Conservation (phyloP, 108 stramenopile species). For the Nitzschia inconspicua region DNA sequence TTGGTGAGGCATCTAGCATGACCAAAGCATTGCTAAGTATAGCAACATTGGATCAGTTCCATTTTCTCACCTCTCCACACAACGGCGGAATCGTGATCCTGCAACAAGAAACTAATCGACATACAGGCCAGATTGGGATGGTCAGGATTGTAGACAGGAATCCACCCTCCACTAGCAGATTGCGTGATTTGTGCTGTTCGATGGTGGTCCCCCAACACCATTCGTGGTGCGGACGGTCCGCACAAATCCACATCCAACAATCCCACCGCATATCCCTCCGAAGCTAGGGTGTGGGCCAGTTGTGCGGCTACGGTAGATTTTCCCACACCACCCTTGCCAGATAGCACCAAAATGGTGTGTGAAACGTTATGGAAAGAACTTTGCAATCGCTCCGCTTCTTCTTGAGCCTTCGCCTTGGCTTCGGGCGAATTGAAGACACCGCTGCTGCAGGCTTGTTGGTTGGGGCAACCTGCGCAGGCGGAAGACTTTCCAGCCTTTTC, state of each 20-base stretch:
- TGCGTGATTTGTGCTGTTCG: conserved; percentile 66
- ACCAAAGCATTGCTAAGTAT: not conserved
- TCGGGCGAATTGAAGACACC: conserved; percentile 77
- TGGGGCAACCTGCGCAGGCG: conserved; percentile 97
- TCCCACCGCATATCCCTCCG: conserved; percentile 90
- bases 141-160: conserved; percentile 90
- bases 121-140: conserved; percentile 90
- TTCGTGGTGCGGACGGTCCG: conserved; percentile 95
- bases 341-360: conserved; percentile 91
- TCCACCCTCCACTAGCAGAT: conserved; percentile 92
- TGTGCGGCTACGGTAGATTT: conserved; percentile 96
- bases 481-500: conserved; percentile 89
- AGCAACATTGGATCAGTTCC: not conserved
- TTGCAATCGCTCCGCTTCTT: conserved; percentile 50
- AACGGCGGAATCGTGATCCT: conserved; percentile 89
- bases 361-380: conserved; percentile 80
- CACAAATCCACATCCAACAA: conserved; percentile 98
- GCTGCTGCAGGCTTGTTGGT: conserved; percentile 89
- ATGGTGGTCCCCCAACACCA: conserved; percentile 78
- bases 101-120: conserved; percentile 96
- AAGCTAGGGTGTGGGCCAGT: conserved; percentile 87
- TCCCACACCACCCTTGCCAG: conserved; percentile 99
- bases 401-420: conserved; percentile 51
- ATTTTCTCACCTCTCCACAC: conserved; percentile 86
- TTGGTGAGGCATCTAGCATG: not conserved